Percentiles rank a stretch among this genome's conserved stretches.
These are phyloP conservation scores for Bombardia bombarda DNA, from an alignment of 495 filamentous ascomycete species.

Conservation along the genomic window DNA sequence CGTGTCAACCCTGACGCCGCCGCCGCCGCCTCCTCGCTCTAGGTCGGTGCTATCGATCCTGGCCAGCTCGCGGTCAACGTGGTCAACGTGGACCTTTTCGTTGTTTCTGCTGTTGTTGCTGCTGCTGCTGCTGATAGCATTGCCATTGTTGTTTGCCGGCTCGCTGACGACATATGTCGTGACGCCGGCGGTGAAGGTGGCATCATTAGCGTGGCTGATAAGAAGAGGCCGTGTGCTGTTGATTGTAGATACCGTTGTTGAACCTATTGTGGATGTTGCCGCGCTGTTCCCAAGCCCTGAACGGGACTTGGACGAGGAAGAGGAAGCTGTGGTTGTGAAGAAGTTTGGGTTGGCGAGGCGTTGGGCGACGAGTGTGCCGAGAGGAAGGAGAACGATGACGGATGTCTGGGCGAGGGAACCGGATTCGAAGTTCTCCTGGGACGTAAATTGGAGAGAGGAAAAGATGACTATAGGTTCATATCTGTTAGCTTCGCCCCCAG, in stretches of 20 bases:
- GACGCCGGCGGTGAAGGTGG: neutral
- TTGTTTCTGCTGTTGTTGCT: neutral
- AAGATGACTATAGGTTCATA: conserved; percentile 51
- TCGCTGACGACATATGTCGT: no score
- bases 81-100: conserved; percentile 1
- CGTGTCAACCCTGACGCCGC: conserved; percentile 1
- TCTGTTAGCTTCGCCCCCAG: conserved; percentile 1
- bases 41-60: conserved; percentile 4
- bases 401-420: conserved; percentile 55
- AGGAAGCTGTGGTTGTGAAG: conserved; percentile 4
- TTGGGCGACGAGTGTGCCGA: conserved; percentile 73
- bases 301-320: neutral
- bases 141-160: neutral
- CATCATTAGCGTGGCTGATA: no score
- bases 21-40: neutral
- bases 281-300: neutral
- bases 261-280: no score
- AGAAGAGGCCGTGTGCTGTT: neutral
- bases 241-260: no score
- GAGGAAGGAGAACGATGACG: conserved; percentile 65
- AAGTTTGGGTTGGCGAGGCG: conserved; percentile 20
- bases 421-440: conserved; percentile 41
- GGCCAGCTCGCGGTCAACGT: conserved; percentile 8
- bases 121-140: neutral
- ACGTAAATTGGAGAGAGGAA: conserved; percentile 52